Evolutionary conservation across 768 basidiomycete species (phyloP).

Genomic region (Sarcodon sp.): DNA sequence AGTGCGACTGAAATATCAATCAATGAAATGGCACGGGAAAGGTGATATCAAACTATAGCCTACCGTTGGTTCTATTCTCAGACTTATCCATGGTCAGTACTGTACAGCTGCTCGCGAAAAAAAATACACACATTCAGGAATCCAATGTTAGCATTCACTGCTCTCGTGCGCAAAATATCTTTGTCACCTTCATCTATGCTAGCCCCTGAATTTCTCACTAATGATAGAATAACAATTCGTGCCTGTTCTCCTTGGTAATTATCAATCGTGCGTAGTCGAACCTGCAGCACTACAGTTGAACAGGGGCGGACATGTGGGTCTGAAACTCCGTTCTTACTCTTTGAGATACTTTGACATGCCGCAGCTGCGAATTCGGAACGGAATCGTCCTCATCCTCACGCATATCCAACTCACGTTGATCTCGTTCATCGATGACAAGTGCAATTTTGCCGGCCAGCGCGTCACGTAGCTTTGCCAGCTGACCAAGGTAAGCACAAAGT

Average conservation of each 20-base stretch:
- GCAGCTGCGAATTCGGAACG: conserved; percentile 12
- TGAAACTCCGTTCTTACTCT: conserved; percentile 24
- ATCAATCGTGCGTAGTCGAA: conserved; percentile 62
- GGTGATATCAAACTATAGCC: conserved; percentile 1
- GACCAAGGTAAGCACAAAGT: conserved; percentile 39
- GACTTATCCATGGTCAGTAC: conserved; percentile 21
- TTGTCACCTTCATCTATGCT: conserved; percentile 21
- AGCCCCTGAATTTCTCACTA: conserved; percentile 57
- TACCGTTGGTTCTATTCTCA: conserved; percentile 42
- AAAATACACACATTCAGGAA: conserved; percentile 46
- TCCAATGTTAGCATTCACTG: conserved; percentile 32
- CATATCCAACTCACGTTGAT: conserved; percentile 45
- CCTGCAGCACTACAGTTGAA: conserved; percentile 20
- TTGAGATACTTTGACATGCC: conserved; percentile 34
- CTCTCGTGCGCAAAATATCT: conserved; percentile 11
- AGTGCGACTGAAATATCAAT: conserved; percentile 39
- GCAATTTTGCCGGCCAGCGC: conserved; percentile 34
- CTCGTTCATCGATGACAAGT: conserved; percentile 57
- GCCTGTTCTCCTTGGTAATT: conserved; percentile 73
- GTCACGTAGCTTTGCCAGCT: conserved; percentile 29
- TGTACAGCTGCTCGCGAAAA: neutral
- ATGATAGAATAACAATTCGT: conserved; percentile 58
- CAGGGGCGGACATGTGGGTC: neutral
- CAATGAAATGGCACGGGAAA: neutral
- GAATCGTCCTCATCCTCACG: conserved; percentile 30